Evolutionary conservation across 495 filamentous ascomycete genomes (phyloP).

Genomic region (Letharia columbiana): DNA sequence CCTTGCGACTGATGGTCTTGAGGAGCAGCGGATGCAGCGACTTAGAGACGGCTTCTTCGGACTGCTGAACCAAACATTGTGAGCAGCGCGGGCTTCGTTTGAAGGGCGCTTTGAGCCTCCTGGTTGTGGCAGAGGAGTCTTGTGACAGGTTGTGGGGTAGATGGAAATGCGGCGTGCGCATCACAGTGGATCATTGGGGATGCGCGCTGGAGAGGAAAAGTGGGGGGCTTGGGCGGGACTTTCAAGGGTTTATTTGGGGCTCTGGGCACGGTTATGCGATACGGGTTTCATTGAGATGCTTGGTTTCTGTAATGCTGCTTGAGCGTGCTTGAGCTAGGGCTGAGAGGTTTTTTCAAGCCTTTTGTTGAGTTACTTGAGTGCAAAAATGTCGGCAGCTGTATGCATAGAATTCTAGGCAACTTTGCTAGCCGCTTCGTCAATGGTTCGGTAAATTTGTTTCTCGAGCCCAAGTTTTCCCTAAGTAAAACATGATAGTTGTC

Average conservation of each 20-base stretch:
- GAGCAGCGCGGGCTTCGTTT: background rate
- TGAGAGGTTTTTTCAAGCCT: no score
- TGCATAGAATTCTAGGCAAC: no score
- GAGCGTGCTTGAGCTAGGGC: no score
- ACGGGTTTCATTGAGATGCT: no score
- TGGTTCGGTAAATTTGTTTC: no score
- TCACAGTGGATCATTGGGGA: background rate
- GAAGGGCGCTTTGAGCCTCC: background rate
- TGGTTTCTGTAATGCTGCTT: no score
- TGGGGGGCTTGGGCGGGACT: background rate
- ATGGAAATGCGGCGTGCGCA: background rate
- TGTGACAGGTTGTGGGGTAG: no score
- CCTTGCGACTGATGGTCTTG: background rate
- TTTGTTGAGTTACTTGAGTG: no score
- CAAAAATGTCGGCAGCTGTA: no score
- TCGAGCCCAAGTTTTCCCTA: no score
- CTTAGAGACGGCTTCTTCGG: background rate
- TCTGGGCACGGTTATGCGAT: background rate
- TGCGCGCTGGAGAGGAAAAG: background rate
- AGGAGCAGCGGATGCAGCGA: constrained; percentile 4
- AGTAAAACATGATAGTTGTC: no score
- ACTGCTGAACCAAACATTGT: background rate
- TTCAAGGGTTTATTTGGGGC: background rate
- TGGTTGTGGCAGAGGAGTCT: background rate
- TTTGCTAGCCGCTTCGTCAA: no score